Base-by-base conservation (phyloP, 2,329 filamentous ascomycete species). In the Phyllosticta capitalensis region DNA sequence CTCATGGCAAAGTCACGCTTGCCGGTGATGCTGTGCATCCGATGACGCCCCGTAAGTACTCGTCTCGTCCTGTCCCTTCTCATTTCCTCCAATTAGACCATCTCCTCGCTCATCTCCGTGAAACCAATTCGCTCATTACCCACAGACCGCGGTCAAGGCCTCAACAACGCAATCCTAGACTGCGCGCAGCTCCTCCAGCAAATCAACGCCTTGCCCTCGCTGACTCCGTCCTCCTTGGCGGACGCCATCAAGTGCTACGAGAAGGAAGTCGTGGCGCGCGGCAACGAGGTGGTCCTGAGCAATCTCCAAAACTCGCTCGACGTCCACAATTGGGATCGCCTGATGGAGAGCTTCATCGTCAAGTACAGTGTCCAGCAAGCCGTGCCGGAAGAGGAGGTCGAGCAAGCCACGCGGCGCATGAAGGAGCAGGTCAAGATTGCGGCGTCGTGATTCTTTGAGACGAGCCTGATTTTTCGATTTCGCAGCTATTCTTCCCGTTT, bases 111-210 rank as follows among this genome's bases (percentile, higher is more conserved):
- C 33, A n/a, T 17, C 14, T 12, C 14, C 17, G n/a, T 3, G n/a
- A 45, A n/a, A n/a, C 38, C n/a, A n/a, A n/a, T n/a, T 14, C 2
- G n/a, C 14, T n/a, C 4, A 45, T 9, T 5, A 9, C 6, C 9
- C 3, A 4, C 21, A 63, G 67, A 80, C 64, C 72, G 78, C 21
- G 78, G 77, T 0, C 77, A 80, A 64, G 77, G 76, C 0, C 69
- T 79, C n/a, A 80, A 79, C 61, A 77, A 79, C 61, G 72, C 73
- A 2, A 67, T 79, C 9, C 71, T 71, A 1, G 78, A 80, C 61
- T 75, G 72, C 4, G 71, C 68, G 1, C 72, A 74, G 59, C 61
- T 79, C 1, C 62, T 75, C 19, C 52, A 68, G 10, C 62, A 64
- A 45, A 63, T 71, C 7, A 45, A 62, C n/a, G 59, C 54, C 10